Base-by-base conservation (phyloP, 164 flowering plant species). In the Paratinospora sagittata region DNA sequence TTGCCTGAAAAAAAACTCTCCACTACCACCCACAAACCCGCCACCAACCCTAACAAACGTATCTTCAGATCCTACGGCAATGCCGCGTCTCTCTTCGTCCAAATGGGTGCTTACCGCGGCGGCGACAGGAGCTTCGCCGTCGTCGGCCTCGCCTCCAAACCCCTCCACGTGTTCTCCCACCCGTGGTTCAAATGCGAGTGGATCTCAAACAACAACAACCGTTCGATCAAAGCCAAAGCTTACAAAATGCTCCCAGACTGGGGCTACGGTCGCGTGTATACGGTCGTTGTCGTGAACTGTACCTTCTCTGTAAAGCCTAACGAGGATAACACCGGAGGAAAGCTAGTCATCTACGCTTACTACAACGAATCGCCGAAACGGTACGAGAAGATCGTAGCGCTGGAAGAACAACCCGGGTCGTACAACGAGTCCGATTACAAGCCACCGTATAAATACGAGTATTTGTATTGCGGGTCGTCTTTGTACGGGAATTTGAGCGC, bases 181-280 rank as follows among this genome's bases (percentile, higher is more conserved):
- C 91, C 94, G 1, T 84, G 86, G 87, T 89, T 72, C 82, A 81
- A 85, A 66, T 89, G 94, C 78, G 86, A 86, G 81, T 89, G 87
- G 87, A 70, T 86, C 74, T 78, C 86, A 23, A 75, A 68, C 75
- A 77, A 68, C 75, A 77, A 67, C 74, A 10, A 24, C 63, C 74
- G 1, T 26, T 79, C 85, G 27, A 10, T 75, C 9, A 70, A 76
- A 17, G 67, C 88, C 58, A 82, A 82, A 24, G 84, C 86, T 49
- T 81, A 66, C 63, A 87, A 87, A 63, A 87, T 89, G 77, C 85
- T 87, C 1, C 89, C 93, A 1, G 93, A 89, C 52, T 89, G 93
- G 93, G 93, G 93, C 11, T 86, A 88, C 73, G 92, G 90, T n/a
- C 84, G 88, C 27, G 87, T 88, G 6, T 88, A 87, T 72, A 87